Evolutionary conservation across 345 rosid species (phyloP).

Genomic region (Populus nigra): DNA sequence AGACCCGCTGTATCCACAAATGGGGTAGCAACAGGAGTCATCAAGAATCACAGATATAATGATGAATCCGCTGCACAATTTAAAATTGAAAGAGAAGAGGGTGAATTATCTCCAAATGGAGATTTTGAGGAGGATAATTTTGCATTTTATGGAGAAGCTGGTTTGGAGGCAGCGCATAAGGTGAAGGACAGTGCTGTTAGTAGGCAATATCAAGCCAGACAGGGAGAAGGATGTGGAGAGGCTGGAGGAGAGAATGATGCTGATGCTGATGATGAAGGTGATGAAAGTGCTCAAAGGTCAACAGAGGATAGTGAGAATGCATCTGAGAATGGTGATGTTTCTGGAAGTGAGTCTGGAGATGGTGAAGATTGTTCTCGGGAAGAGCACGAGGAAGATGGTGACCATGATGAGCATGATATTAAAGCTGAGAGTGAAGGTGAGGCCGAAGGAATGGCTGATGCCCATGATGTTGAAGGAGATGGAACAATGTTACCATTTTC

Average conservation of each 20-base stretch:
- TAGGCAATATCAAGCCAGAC: constrained; percentile 43
- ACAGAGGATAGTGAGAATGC: constrained; percentile 85
- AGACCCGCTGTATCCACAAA: constrained; percentile 43
- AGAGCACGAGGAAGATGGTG: constrained; percentile 74
- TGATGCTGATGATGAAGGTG: constrained; percentile 80
- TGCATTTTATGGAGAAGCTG: constrained; percentile 64
- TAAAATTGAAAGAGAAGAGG: constrained; percentile 94
- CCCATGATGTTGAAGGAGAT: constrained; percentile 72
- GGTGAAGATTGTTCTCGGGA: constrained; percentile 80
- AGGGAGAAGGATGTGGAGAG: constrained; percentile 50
- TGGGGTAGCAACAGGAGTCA: constrained; percentile 49
- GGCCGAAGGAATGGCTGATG: constrained; percentile 82
- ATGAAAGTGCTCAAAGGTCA: constrained; percentile 80
- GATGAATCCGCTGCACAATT: constrained; percentile 47
- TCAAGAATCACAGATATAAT: constrained; percentile 45
- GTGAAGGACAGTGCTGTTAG: constrained; percentile 48
- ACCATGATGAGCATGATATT: constrained; percentile 59
- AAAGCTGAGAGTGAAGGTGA: constrained; percentile 96
- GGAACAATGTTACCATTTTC: constrained; percentile 58
- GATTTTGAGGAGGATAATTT: constrained; percentile 90
- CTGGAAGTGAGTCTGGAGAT: constrained; percentile 83
- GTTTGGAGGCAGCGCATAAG: constrained; percentile 51
- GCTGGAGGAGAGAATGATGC: constrained; percentile 71
- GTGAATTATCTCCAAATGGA: constrained; percentile 93
- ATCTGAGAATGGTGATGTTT: constrained; percentile 86